These are phyloP conservation scores for Hyaloscypha bicolor DNA, from an alignment of 495 filamentous ascomycete species.

Conservation along the genomic window DNA sequence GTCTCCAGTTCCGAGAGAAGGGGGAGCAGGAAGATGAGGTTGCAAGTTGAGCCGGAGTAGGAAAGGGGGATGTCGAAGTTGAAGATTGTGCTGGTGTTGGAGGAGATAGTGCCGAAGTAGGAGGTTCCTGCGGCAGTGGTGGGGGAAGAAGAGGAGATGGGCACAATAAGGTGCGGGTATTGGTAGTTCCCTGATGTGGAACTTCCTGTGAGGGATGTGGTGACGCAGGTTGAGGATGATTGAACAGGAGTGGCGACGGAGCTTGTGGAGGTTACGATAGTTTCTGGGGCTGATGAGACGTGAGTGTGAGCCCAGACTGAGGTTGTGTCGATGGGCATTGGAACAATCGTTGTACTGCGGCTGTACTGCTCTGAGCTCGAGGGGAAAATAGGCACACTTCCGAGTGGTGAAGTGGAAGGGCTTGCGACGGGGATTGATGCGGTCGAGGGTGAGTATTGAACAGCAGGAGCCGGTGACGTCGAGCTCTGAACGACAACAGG, in stretches of 20 bases:
- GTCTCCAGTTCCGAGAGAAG: constrained; percentile 51
- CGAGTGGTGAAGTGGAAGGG: not conserved
- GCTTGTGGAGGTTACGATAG: not conserved
- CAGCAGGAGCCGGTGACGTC: not conserved
- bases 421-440: not conserved
- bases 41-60: constrained; percentile 60
- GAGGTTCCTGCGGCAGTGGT: constrained; percentile 52
- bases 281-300: not conserved
- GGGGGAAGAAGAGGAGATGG: constrained; percentile 58
- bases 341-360: not conserved
- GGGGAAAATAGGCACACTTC: not conserved
- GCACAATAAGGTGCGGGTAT: constrained; percentile 68
- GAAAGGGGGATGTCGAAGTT: constrained; percentile 65
- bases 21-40: constrained; percentile 67
- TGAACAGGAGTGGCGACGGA: not conserved
- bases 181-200: constrained; percentile 42
- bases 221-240: constrained; percentile 46
- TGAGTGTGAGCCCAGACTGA: constrained; percentile 1
- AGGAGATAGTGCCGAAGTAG: constrained; percentile 55
- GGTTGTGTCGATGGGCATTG: not conserved
- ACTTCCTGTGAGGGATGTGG: constrained; percentile 48
- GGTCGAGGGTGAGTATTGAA: not conserved
- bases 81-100: constrained; percentile 61
- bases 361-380: not conserved
- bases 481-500: constrained; percentile 11